A percentile compares a stretch with the other conserved stretches of the same genome.
These are phyloP conservation scores for Oryza coarctata DNA, from an alignment of 176 grass and related monocot genomes.

Conservation along the genomic window DNA sequence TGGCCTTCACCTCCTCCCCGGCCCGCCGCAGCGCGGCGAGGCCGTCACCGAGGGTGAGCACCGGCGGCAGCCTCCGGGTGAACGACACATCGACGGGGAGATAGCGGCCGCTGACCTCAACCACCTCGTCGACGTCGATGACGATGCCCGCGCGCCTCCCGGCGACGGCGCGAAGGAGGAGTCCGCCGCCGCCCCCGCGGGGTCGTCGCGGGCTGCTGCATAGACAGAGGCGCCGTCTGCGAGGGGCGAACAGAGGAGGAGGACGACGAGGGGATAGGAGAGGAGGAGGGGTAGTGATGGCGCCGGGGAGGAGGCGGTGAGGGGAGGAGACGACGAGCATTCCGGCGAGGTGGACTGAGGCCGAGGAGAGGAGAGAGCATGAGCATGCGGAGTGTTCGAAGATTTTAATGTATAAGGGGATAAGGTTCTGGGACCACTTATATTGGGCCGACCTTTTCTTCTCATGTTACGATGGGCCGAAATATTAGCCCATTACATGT, in stretches of 20 bases:
- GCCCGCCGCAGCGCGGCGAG: conserved; percentile 41
- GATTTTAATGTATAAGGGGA: conserved; percentile 22
- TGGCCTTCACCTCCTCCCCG: conserved; percentile 34
- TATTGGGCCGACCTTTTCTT: neutral
- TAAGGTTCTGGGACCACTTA: conserved; percentile 27
- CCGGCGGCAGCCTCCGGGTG: conserved; percentile 42
- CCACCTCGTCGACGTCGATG: conserved; percentile 46
- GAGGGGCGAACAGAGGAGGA: neutral
- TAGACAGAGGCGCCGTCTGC: neutral
- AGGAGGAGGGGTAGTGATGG: neutral
- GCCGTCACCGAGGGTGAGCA: conserved; percentile 44
- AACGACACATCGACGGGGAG: conserved; percentile 43
- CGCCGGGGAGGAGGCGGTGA: neutral
- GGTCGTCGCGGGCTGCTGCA: neutral
- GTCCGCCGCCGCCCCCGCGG: neutral
- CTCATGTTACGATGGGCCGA: no score
- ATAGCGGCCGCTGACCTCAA: neutral
- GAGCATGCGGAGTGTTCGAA: neutral
- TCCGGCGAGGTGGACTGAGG: neutral
- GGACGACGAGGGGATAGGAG: neutral
- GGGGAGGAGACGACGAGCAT: conserved; percentile 37
- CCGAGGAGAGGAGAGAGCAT: neutral
- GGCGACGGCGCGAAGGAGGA: neutral
- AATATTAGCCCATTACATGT: no score
- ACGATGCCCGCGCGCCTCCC: conserved; percentile 30